Evolutionary conservation across 768 basidiomycete genomes (phyloP).

Genomic region (Pulveroboletus ravenelii): DNA sequence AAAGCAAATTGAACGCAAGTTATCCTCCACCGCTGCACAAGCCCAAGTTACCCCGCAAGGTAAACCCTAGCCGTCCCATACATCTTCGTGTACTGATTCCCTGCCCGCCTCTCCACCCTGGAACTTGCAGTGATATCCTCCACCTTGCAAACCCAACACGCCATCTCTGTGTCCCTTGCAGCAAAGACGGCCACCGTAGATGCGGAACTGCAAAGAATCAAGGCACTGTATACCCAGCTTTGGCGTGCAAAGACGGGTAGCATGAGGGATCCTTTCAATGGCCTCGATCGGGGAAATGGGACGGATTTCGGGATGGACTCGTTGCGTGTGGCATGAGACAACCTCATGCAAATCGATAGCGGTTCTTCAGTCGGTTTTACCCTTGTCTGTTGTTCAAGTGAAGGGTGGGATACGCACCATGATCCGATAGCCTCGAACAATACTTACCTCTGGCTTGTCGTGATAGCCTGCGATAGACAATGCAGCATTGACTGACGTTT

Average conservation of each 20-base stretch:
- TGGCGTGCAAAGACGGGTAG: conserved; percentile 81
- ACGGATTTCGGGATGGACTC: conserved; percentile 43
- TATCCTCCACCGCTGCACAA: conserved; percentile 61
- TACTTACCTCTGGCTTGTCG: no score
- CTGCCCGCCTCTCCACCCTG: background rate
- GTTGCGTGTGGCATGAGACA: conserved; percentile 17
- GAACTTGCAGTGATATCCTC: conserved; percentile 57
- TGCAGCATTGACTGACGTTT: background rate
- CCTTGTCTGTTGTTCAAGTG: background rate
- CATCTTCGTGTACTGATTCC: background rate
- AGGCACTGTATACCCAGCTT: conserved; percentile 66
- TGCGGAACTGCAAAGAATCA: conserved; percentile 72
- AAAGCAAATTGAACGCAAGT: conserved; percentile 68
- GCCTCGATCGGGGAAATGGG: conserved; percentile 36
- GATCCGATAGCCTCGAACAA: background rate
- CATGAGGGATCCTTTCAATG: conserved; percentile 76
- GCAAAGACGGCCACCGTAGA: conserved; percentile 71
- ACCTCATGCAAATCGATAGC: background rate
- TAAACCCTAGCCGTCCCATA: conserved; percentile 24
- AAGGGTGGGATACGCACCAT: background rate
- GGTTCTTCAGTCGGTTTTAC: no score
- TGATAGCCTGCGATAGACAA: no score
- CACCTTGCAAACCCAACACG: conserved; percentile 76
- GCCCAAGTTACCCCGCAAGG: conserved; percentile 73
- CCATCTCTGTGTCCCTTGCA: conserved; percentile 72